phyloP scores from a whole-genome alignment of 2,329 filamentous ascomycete species.

The Apiospora rasikravindrae region DNA sequence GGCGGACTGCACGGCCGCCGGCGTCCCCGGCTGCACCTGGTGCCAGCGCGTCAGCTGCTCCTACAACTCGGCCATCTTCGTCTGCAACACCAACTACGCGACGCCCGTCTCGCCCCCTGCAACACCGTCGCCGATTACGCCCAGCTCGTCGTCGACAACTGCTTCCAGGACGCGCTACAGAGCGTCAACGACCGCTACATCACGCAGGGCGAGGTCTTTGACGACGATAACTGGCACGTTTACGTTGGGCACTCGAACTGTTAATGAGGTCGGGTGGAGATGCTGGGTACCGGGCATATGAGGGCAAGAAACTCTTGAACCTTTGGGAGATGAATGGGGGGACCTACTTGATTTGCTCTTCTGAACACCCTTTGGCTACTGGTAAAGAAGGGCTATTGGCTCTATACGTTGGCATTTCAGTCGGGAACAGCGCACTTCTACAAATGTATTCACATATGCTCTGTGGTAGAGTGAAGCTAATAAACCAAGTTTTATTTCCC shows the following conservation, averaged over 20 bases:
- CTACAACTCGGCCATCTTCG: conserved; percentile 8
- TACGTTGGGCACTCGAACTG: background rate
- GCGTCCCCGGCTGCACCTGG: background rate
- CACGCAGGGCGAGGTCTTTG: background rate
- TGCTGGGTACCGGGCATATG: no score
- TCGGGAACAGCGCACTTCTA: background rate
- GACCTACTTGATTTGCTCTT: background rate
- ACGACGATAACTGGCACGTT: background rate
- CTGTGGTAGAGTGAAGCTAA: background rate
- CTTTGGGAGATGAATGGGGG: no score
- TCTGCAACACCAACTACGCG: background rate
- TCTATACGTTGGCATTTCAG: background rate
- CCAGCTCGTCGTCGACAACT: background rate
- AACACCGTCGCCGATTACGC: background rate
- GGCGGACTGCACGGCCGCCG: background rate
- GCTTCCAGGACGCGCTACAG: background rate
- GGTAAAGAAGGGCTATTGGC: background rate
- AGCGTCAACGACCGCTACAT: no score
- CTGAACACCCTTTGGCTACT: no score
- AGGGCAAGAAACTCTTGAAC: no score
- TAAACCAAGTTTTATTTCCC: background rate
- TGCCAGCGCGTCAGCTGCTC: conserved; percentile 21
- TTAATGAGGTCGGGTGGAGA: background rate
- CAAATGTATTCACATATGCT: no score
- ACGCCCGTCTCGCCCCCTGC: background rate